Evolutionary conservation across 306 rosid genomes (phyloP), one percentile per base, ranked within the genome.

Genomic region (Prinsepia uniflora): DNA sequence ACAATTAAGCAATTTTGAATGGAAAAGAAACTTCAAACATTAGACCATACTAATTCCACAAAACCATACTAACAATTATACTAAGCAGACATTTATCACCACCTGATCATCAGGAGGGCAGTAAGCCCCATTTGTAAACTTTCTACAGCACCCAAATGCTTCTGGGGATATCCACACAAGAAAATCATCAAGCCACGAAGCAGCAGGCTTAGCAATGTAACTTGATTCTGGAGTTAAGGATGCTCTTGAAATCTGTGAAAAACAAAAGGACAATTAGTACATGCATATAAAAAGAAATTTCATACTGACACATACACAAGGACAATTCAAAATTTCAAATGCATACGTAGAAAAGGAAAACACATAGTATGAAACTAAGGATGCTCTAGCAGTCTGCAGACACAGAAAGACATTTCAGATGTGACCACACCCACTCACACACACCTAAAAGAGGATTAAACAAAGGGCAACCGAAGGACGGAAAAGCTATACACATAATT

Each of bases 101-200:
- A 94, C 99, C 96, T 94, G 97, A 83, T 94, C 99, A 89, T 89
- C 88, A 13, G 97, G 99, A 46, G 99, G 96, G 74, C 97, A 94
- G 71, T 87, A 91, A 54, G 89, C 86, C 68, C 82, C 92, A 83
- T 91, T 89, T 10, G 82, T 87, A 81, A 94, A 94, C 84, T 94
- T 94, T 80, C 97, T 86, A 84, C 99, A 94, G 88, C 99, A 94
- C 68, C 99, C 99, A 89, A 94, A 94, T 79, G 99, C 99, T 83
- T 94, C 97, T 61, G 99, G 99, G 77, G 99, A 94, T 71, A 91
- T 79, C 99, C 99, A 94, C 76, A 94, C 96, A 69, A 94, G 97
- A 83, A 84, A 94, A 84, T 94, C 99, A 87, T 94, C 99, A 63
- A 94, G 99, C 99, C 99, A 94, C 11, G 99, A 94, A 71, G 99